Evolutionary conservation across 177 flowering plant genomes (phyloP).

Genomic region (Vitis hybrid): DNA sequence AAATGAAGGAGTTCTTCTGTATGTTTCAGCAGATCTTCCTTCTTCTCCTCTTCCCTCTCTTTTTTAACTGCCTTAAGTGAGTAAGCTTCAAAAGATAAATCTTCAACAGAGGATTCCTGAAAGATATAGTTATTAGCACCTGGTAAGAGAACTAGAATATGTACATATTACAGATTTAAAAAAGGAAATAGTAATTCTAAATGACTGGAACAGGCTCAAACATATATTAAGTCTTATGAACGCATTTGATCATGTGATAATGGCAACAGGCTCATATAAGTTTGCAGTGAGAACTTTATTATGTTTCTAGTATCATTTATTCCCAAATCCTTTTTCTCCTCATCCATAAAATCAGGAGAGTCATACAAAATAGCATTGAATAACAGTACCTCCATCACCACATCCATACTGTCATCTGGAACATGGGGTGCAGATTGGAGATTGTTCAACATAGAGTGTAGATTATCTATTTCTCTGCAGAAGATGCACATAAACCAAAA

Average conservation of each 20-base stretch:
- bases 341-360: neutral
- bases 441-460: conserved; percentile 40
- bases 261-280: neutral
- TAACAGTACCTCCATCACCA: conserved; percentile 36
- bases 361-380: neutral
- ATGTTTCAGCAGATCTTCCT: conserved; percentile 27
- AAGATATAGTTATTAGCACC: conserved; percentile 5
- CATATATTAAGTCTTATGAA: neutral
- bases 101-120: conserved; percentile 38
- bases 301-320: neutral
- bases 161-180: neutral
- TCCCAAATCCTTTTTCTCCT: neutral
- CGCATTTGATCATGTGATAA: neutral
- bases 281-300: neutral
- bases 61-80: conserved; percentile 19
- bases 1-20: conserved; percentile 65
- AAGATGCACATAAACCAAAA: conserved; percentile 5
- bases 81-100: conserved; percentile 20
- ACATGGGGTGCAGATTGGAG: conserved; percentile 23
- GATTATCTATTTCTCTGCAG: conserved; percentile 68
- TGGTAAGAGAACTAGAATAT: neutral
- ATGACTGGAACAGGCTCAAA: neutral
- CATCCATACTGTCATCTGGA: conserved; percentile 20
- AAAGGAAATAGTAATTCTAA: neutral
- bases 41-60: conserved; percentile 21